Base-by-base conservation (phyloP, 768 basidiomycete species). In the Macrolepiota dolichaula region DNA sequence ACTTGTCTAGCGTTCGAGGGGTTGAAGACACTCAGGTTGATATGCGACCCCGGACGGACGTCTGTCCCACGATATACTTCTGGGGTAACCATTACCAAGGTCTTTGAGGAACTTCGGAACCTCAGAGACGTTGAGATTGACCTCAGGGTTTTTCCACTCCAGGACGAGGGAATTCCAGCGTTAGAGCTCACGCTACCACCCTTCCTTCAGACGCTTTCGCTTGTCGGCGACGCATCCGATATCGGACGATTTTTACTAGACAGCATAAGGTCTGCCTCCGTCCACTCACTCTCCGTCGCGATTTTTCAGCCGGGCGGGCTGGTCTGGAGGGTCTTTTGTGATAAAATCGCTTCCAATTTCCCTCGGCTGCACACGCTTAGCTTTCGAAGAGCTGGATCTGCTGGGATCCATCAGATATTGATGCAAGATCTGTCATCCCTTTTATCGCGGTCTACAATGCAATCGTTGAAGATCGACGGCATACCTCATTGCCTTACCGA, bases 401-500 rank as follows among this genome's bases (percentile, higher is more conserved):
- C n/a, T 12, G 25, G 4, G 29, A n/a, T 47, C n/a, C 55, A 24
- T 5, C 55, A 57, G 32, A 29, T 57, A 38, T 32, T 57, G 57
- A 36, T 51, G 37, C 57, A 59, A 50, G 57, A 59, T 40, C 27
- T 59, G 27, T 51, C 49, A n/a, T 32, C 35, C 22, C 37, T 59
- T 2, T 25, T 38, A 12, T 59, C 57, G 17, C 49, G 57, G n/a
- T n/a, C 50, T 27, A 25, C 32, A 17, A 51, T 59, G 57, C 24
- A 24, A 38, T 59, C 50, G 1, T 10, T 59, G 17, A 15, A 51
- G 25, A 37, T 59, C 17, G 17, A 32, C 7, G 49, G 49, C 27
- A 59, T 59, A 51, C 22, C 49, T 38, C 57, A 59, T 25, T 51
- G 36, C 24, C 32, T 57, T 35, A 57, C 46, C 11, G 56, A 57